These are phyloP conservation scores for Punctularia strigosozonata DNA, from an alignment of 768 basidiomycete genomes.

Conservation along the genomic window DNA sequence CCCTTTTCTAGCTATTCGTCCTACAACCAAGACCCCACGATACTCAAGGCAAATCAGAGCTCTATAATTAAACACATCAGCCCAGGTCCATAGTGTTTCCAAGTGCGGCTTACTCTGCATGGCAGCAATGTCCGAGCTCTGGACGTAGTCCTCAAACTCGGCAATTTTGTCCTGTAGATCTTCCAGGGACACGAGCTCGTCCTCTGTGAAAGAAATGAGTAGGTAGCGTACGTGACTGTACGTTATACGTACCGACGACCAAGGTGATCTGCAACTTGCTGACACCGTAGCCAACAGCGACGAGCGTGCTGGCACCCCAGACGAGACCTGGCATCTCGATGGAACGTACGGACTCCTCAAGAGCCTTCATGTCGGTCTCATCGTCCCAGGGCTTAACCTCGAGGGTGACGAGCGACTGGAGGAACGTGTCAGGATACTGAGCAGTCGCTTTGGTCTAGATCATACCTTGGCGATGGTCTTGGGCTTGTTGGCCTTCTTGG, in stretches of 20 bases:
- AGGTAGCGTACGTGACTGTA: constrained; percentile 9
- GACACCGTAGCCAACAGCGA: constrained; percentile 89
- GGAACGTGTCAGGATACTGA: constrained; percentile 1
- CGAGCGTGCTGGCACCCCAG: constrained; percentile 92
- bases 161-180: constrained; percentile 86
- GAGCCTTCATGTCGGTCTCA: constrained; percentile 88
- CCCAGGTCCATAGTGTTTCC: not conserved
- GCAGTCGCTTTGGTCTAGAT: too few relatives aligned
- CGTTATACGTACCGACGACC: constrained; percentile 29
- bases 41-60: too few relatives aligned
- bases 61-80: constrained; percentile 4
- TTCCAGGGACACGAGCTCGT: constrained; percentile 86
- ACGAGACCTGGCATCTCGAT: constrained; percentile 85
- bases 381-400: constrained; percentile 99
- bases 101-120: constrained; percentile 65
- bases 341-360: constrained; percentile 77
- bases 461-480: constrained; percentile 85
- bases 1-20: too few relatives aligned
- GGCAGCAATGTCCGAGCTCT: constrained; percentile 84
- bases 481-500: constrained; percentile 84
- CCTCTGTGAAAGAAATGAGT: constrained; percentile 57
- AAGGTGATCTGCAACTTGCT: constrained; percentile 75
- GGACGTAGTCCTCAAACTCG: constrained; percentile 81
- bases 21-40: too few relatives aligned
- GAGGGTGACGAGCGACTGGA: constrained; percentile 90